Conservation (phyloP, 1,139 yeast species). For the Sugiyamaella novakii region DNA sequence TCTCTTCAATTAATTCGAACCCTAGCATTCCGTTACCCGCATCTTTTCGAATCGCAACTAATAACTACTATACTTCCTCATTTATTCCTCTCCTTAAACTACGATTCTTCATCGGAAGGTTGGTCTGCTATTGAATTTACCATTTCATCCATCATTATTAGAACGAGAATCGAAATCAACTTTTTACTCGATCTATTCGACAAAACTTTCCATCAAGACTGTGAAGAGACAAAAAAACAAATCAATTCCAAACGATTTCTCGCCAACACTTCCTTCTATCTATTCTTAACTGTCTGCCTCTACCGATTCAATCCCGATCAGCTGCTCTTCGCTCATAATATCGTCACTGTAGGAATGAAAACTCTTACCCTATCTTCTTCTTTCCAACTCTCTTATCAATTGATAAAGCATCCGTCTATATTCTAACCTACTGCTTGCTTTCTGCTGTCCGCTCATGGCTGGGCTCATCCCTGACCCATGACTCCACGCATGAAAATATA, state of each 20-base stretch:
- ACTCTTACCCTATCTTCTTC: constrained; percentile 5
- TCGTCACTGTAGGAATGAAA: background rate
- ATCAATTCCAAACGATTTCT: constrained; percentile 8
- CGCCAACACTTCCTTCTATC: constrained; percentile 9
- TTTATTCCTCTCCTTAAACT: background rate
- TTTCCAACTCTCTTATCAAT: constrained; percentile 9
- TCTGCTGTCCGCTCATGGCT: background rate
- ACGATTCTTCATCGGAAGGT: background rate
- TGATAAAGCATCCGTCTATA: constrained; percentile 1
- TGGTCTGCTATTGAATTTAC: constrained; percentile 12
- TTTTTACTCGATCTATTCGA: constrained; percentile 1
- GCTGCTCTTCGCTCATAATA: background rate
- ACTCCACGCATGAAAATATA: too few species aligned
- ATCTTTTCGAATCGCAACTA: constrained; percentile 5
- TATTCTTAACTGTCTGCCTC: background rate
- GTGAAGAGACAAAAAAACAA: background rate
- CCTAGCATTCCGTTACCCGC: constrained; percentile 5
- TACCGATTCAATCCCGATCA: background rate
- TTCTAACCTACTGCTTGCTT: background rate
- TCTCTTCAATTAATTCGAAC: constrained; percentile 10
- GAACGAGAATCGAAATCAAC: background rate
- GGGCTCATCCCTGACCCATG: background rate
- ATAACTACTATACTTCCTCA: constrained; percentile 5
- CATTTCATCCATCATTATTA: background rate
- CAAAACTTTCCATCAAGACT: background rate